phyloP scores from a whole-genome alignment of 2,329 filamentous ascomycete species.

The Zymoseptoria tritici region DNA sequence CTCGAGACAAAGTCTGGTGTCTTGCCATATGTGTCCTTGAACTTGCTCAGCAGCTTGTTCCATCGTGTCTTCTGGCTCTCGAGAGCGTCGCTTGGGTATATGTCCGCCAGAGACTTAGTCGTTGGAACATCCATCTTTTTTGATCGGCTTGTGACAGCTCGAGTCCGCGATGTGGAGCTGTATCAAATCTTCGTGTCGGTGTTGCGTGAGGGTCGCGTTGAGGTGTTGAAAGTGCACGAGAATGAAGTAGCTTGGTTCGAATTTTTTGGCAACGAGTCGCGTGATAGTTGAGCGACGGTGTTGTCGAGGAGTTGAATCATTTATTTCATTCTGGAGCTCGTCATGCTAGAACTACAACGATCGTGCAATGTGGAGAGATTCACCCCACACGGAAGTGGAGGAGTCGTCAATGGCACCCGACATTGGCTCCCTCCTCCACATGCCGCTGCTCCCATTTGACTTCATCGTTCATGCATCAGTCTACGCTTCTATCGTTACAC shows the following conservation, averaged over 20 bases:
- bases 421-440: not conserved
- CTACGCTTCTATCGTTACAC: no score
- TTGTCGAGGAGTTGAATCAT: not conserved
- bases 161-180: not conserved
- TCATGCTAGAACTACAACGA: not conserved
- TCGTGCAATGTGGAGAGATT: not conserved
- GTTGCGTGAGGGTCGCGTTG: not conserved
- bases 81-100: constrained; percentile 72
- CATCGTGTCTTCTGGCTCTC: constrained; percentile 64
- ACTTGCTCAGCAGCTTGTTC: constrained; percentile 63
- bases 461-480: no score
- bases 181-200: not conserved
- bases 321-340: not conserved
- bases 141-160: not conserved
- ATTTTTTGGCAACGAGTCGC: not conserved
- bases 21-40: constrained; percentile 62
- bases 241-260: not conserved
- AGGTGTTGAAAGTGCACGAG: not conserved
- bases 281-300: not conserved
- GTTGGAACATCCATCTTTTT: constrained; percentile 55
- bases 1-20: constrained; percentile 74
- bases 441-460: not conserved
- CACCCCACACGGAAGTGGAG: not conserved
- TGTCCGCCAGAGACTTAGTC: constrained; percentile 65
- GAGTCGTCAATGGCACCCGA: not conserved